Base-by-base conservation (phyloP, 106 monocot genomes). In the Dendrobium huoshanense region DNA sequence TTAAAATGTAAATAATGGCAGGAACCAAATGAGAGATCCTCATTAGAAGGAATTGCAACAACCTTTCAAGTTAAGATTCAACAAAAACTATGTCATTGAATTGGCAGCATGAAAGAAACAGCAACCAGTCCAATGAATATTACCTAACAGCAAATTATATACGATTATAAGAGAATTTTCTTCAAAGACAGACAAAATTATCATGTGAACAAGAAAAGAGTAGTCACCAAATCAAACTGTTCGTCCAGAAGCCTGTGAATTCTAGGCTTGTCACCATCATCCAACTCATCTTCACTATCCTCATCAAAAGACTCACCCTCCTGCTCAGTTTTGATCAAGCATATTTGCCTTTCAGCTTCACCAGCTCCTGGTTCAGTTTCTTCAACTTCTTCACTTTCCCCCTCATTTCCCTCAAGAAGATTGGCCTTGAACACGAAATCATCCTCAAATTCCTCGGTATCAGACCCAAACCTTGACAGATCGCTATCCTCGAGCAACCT, bases 371-470 rank as follows among this genome's bases (percentile, higher is more conserved):
- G 19, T 41, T 27, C 42, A 41, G 74, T 42, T 74, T 61, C 79
- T 16, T 73, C 44, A 9, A 33, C 79, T 29, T 73, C 80, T 43
- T 82, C 84, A 40, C 80, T 77, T 31, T 77, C 81, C 19, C 43
- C 87, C 25, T 77, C 82, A 19, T 70, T 89, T 24, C 55, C 89
- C 9, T 84, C 87, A 41, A 61, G 67, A 13, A 80, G 61, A 79
- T 97, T 97, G 7, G 98, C 98, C 77, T 85, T 86, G 20, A 86
- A 59, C 1, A 98, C 91, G 31, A 98, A 98, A 89, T 98, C 95
- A 81, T 98, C 98, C 80, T 98, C 98, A 77, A 98, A 81, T 40
- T 98, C 95, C 87, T 98, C 98, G 20, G 81, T 81, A 80, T 98
- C 98, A 2, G 89, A 98, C 22, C 87, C 98, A 82, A 95, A 91